Evolutionary conservation across 495 filamentous ascomycete genomes (phyloP), one percentile per base, ranked within the genome.

Genomic region (Xanthoparmelia taractica): DNA sequence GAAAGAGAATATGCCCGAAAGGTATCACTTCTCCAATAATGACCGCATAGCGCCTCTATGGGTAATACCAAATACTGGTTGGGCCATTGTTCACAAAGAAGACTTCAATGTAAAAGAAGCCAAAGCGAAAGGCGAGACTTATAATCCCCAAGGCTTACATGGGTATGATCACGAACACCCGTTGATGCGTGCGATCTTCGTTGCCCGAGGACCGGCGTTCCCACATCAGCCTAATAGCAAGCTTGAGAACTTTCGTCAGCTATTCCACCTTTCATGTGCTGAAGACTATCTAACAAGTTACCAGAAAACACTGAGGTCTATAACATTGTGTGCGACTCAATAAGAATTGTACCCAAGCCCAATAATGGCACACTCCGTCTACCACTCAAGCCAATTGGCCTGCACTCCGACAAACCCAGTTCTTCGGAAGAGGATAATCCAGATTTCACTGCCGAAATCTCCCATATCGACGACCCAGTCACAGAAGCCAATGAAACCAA

Each of bases 281-380:
- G 11, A 40, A 52, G 40, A 25, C 38, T 4, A 57, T 31, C 52
- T 57, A 31, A 59, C 37, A 29, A 3, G 20, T 23, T 43, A 8
- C 69, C 17, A 91, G 87, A 94, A 83, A 99, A 99, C 65, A 89
- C 80, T 61, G 92, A 99, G 67, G 90, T 99, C 2, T 97, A 97
- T 71, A 95, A 96, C 67, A 89, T 97, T 58, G 72, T 99, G 38
- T 97, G 79, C 59, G 79, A 81, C 58, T 76, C 76, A 27, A 60
- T 82, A 38, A 73, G 76, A 29, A 68, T 82, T 47, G 68, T 67
- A 43, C 77, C 79, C 18, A 66, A 66, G 47, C 66, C 74, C n/a
- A 80, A 80, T 58, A 82, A 82, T 59, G 79, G 79, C 31, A 81
- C 80, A 20, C 71, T 96, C 25, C 85, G 88, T 25, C 81, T 96